phyloP scores from a whole-genome alignment of 148 eudicot species.

The Vaccinium darrowii region DNA sequence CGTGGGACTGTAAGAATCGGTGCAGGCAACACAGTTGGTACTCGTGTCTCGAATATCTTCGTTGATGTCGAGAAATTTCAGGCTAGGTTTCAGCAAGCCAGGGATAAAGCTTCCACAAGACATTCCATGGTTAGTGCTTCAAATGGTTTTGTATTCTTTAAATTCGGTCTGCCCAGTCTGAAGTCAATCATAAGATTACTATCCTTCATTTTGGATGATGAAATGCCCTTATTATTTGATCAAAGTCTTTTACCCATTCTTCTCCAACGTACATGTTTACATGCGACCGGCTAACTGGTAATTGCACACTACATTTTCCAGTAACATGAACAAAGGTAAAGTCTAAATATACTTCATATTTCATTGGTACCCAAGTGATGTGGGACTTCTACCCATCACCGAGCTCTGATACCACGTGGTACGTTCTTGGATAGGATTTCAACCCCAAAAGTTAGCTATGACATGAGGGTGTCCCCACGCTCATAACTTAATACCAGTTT shows the following conservation, averaged over 20 bases:
- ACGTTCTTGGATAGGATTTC: neutral
- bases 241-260: neutral
- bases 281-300: neutral
- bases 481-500: neutral
- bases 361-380: neutral
- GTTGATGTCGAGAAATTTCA: slow-evolving; percentile 60
- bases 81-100: slow-evolving; percentile 42
- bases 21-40: slow-evolving; percentile 67
- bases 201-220: neutral
- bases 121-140: slow-evolving; percentile 42
- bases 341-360: neutral
- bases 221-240: neutral
- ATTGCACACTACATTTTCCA: neutral
- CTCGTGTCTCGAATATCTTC: slow-evolving; percentile 65
- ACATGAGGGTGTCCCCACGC: no score
- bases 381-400: neutral
- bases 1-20: slow-evolving; percentile 79
- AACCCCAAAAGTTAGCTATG: neutral
- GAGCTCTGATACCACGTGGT: neutral
- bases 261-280: neutral
- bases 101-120: slow-evolving; percentile 35
- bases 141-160: neutral
- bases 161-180: neutral
- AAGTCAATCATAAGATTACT: neutral
- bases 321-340: neutral